These are phyloP conservation scores for Austroboletus olivaceoglutinosus DNA, from an alignment of 1,284 basidiomycete genomes.

Conservation along the genomic window DNA sequence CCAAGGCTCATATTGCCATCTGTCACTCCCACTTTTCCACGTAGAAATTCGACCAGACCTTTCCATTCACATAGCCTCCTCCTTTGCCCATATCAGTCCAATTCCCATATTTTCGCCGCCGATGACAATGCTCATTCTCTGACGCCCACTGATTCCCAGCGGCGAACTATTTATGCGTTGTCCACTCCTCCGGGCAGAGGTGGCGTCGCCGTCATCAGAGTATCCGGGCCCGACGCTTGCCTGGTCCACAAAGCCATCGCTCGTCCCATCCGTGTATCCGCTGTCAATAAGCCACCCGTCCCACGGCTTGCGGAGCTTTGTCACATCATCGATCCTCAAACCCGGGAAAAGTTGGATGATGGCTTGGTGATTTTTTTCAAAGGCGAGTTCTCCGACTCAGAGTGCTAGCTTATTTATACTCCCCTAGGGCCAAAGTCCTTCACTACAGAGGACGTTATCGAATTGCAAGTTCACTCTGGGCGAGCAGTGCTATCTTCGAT, in stretches of 20 bases:
- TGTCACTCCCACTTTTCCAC: conserved; percentile 19
- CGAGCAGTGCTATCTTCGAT: conserved; percentile 72
- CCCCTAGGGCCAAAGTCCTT: conserved; percentile 67
- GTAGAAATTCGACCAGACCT: conserved; percentile 23
- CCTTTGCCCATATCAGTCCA: conserved; percentile 13
- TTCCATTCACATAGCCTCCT: conserved; percentile 19
- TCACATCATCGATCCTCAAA: conserved; percentile 62
- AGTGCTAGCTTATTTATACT: neutral
- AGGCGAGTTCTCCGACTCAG: conserved; percentile 42
- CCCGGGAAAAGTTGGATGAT: conserved; percentile 69
- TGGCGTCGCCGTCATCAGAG: conserved; percentile 76
- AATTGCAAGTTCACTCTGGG: conserved; percentile 88
- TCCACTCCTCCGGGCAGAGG: conserved; percentile 82
- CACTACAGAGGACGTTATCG: conserved; percentile 80
- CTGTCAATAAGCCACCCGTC: conserved; percentile 40
- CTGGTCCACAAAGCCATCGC: conserved; percentile 58
- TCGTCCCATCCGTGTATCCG: conserved; percentile 10
- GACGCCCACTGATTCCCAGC: conserved; percentile 57
- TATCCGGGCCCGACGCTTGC: conserved; percentile 73
- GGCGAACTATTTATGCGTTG: conserved; percentile 79
- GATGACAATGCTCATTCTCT: conserved; percentile 1
- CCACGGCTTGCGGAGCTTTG: conserved; percentile 73
- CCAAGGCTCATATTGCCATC: conserved; percentile 10
- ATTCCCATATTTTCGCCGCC: no score
- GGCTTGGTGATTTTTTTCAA: conserved; percentile 80